phyloP scores from a whole-genome alignment of 352 stramenopile species.

The Pythium grandisporangium region DNA sequence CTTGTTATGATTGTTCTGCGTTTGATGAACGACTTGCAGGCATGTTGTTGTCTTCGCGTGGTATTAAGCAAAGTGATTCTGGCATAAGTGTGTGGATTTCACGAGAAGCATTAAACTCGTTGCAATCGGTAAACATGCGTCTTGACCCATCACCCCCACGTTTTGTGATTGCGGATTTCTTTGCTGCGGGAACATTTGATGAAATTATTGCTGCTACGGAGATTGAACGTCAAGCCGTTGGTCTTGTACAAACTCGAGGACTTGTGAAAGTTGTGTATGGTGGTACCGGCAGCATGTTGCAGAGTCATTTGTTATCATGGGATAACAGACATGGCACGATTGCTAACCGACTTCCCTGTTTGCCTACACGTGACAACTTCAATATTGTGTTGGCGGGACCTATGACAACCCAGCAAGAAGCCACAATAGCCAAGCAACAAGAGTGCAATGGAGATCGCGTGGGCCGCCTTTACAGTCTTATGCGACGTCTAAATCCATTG shows the following conservation, averaged over 20 bases:
- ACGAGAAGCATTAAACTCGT: background rate
- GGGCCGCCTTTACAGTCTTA: background rate
- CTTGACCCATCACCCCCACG: slow-evolving; percentile 2
- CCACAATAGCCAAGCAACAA: slow-evolving; percentile 7
- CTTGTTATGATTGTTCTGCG: slow-evolving; percentile 14
- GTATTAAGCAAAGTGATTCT: slow-evolving; percentile 1
- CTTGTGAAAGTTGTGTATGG: slow-evolving; percentile 19
- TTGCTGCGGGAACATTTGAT: slow-evolving; percentile 11
- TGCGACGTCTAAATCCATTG: slow-evolving; percentile 9
- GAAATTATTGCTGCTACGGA: slow-evolving; percentile 6
- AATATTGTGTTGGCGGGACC: slow-evolving; percentile 15
- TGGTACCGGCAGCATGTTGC: slow-evolving; percentile 11
- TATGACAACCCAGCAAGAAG: slow-evolving; percentile 12
- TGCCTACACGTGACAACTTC: slow-evolving; percentile 8
- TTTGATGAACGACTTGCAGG: slow-evolving; percentile 4
- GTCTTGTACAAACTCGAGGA: slow-evolving; percentile 9
- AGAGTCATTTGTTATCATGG: slow-evolving; percentile 21
- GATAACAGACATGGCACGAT: slow-evolving; percentile 15
- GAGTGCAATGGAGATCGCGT: slow-evolving; percentile 12
- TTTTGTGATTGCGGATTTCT: slow-evolving; percentile 16
- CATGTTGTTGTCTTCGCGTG: slow-evolving; percentile 6
- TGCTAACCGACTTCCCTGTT: slow-evolving; percentile 4
- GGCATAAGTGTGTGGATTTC: slow-evolving; percentile 5
- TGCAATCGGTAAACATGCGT: slow-evolving; percentile 2
- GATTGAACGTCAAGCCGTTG: slow-evolving; percentile 11